Evolutionary conservation across 2,329 filamentous ascomycete genomes (phyloP).

Genomic region (Rhynchosporium secalis): DNA sequence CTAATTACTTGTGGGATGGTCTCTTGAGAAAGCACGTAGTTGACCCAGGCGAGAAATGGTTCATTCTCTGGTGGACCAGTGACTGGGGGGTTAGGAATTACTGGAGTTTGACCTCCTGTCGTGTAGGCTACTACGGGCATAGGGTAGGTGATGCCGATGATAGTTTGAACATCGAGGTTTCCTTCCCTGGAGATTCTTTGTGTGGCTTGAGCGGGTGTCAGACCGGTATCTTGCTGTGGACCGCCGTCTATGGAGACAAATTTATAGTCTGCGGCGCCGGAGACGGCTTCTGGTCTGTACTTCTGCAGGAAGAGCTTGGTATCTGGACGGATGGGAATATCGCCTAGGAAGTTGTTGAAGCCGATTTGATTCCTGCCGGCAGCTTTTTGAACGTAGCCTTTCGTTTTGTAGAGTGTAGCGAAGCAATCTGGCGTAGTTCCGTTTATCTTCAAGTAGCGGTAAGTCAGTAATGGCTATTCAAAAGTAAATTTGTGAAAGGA

Average conservation of each 20-base stretch:
- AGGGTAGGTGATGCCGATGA: slow-evolving; percentile 55
- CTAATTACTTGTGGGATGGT: slow-evolving; percentile 56
- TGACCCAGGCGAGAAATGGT: slow-evolving; percentile 56
- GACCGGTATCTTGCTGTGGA: slow-evolving; percentile 14
- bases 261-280: slow-evolving; percentile 21
- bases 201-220: slow-evolving; percentile 16
- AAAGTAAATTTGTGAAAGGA: too few relatives aligned
- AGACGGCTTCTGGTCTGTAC: slow-evolving; percentile 26
- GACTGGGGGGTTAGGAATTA: slow-evolving; percentile 46
- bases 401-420: slow-evolving; percentile 30
- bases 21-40: slow-evolving; percentile 49
- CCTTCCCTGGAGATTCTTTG: slow-evolving; percentile 45
- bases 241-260: slow-evolving; percentile 23
- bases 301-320: slow-evolving; percentile 23
- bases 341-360: slow-evolving; percentile 33
- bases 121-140: slow-evolving; percentile 54
- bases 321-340: slow-evolving; percentile 31
- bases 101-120: slow-evolving; percentile 56
- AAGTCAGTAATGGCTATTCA: too few relatives aligned
- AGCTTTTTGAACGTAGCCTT: slow-evolving; percentile 26
- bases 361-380: slow-evolving; percentile 29
- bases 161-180: slow-evolving; percentile 57
- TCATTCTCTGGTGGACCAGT: slow-evolving; percentile 47
- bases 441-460: too few relatives aligned
- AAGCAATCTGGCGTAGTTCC: slow-evolving; percentile 17